Evolutionary conservation across 257 asterid species (phyloP).

Genomic region (Cinchona pubescens): DNA sequence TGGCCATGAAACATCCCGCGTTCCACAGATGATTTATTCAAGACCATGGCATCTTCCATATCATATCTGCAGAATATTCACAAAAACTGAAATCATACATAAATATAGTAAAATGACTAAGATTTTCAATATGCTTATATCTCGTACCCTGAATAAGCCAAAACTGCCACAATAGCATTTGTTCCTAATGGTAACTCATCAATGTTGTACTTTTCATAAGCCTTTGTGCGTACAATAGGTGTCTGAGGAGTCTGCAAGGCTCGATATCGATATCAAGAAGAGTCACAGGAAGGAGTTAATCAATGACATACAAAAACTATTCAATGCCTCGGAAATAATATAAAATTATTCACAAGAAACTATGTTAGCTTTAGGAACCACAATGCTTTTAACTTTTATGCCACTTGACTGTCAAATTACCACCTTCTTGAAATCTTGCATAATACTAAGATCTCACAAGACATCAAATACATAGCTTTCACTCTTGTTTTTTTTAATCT

Average conservation of each 20-base stretch:
- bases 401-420: not conserved
- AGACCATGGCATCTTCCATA: constrained; percentile 98
- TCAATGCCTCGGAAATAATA: not conserved
- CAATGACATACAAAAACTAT: constrained; percentile 10
- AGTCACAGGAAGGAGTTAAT: constrained; percentile 6
- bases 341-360: not conserved
- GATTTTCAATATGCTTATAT: not conserved
- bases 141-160: constrained; percentile 93
- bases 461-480: not conserved
- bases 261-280: not conserved
- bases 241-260: constrained; percentile 89
- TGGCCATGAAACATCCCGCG: constrained; percentile 97
- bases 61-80: constrained; percentile 60
- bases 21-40: constrained; percentile 94
- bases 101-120: constrained; percentile 7
- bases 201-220: constrained; percentile 76
- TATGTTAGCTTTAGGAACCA: not conserved
- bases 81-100: constrained; percentile 17
- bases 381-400: not conserved
- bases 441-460: not conserved
- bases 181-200: constrained; percentile 93
- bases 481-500: not conserved
- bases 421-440: not conserved
- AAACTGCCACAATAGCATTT: constrained; percentile 94
- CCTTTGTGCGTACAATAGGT: constrained; percentile 88